Evolutionary conservation across 768 basidiomycete species (phyloP), one percentile per base, ranked within the genome.

Genomic region (Clavaria fumosa): DNA sequence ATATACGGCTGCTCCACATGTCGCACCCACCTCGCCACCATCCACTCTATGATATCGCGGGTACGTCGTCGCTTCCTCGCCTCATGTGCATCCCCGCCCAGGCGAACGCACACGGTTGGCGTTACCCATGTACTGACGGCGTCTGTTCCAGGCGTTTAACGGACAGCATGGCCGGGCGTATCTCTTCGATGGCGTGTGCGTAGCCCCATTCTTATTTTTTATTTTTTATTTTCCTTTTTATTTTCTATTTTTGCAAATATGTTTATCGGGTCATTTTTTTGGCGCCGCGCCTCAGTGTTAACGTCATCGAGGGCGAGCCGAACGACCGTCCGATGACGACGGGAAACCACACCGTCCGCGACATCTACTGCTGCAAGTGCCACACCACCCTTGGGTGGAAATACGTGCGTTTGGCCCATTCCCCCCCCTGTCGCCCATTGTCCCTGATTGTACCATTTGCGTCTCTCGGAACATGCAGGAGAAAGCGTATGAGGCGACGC

Each of bases 311-410:
- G 56, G 90, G 90, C 43, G 79, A 85, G 47, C 78, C 86, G 27
- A 82, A 70, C 53, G 93, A 96, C 55, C 71, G 95, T 44, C 74
- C 77, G 41, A 99, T 97, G 93, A 91, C 90, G 21, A 99, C 93
- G 15, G 93, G 93, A 15, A 75, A 83, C 49, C 95, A 99, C 60
- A 85, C 81, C 19, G 93, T 99, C 23, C 78, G 93, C 40, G 93
- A 99, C 55, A 88, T 97, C 45, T 85, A 73, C 58, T 99, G 93
- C 59, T 62, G 67, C 66, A 93, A 91, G 57, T 99, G 93, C 58
- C 70, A 74, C 42, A 72, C 70, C 35, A 72, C 69, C 12, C 69
- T 99, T 22, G 93, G 93, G 39, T 97, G 95, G 93, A 96, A 96
- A 89, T 99, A 99, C 57, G 95, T 86, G 54, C 56, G 78, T 63